Evolutionary conservation across 106 monocot genomes (phyloP), one percentile per base, ranked within the genome.

Genomic region (Dendrobium nobile): DNA sequence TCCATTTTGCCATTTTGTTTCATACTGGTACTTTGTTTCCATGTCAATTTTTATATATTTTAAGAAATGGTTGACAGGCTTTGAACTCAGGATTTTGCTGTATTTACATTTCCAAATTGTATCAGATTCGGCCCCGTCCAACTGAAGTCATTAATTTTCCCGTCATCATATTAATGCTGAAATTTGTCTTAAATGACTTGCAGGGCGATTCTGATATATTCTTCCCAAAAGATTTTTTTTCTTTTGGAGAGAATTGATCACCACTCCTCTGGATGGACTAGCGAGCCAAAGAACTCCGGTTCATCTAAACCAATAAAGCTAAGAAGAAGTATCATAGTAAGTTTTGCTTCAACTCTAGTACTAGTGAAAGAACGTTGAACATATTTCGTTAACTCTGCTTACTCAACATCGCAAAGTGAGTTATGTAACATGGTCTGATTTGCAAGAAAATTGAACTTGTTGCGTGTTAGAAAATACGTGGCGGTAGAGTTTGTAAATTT

Each of bases 131-230:
- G 6, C 45, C 9, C 45, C 45, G 6, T 51, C 51, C 15, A 51
- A 51, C 51, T 16, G 9, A 51, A 51, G 51, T 9, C 13, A 51
- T 51, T 51, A 51, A 51, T 51, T 51, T 51, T 51, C 16, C 13
- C 16, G 51, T 2, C 15, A 51, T 51, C 51, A 13, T 51, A 51
- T 13, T 61, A 22, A 61, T 2, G 7, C n/a, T 61, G 22, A 61
- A 61, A 61, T 0, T 26, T 48, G 2, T 54, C 17, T 77, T 47
- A 24, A 77, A 51, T 28, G 8, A 26, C 43, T 10, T 27, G 20
- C 86, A 99, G 99, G 99, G 99, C 54, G 93, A 95, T 86, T 88
- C 93, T 47, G 99, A 99, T 81, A 95, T 99, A 48, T 99, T 99
- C 83, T 99, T 99, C 83, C 95, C 99, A 77, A 99, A 95, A 82